phyloP scores from a whole-genome alignment of 371 early-diverging fungal genomes.

The Synchytrium microbalum region DNA sequence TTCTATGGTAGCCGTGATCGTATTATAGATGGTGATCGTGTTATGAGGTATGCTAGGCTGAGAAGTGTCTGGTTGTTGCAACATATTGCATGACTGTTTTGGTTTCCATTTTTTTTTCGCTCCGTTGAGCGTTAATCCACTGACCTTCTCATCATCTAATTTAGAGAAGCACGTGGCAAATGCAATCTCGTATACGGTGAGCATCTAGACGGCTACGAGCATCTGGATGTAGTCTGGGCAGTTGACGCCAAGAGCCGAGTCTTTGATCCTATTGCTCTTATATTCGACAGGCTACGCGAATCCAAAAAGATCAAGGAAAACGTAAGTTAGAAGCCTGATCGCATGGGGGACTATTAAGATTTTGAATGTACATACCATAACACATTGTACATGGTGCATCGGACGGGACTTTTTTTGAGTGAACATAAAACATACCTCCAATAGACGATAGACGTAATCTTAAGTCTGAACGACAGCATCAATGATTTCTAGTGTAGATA shows the following conservation, averaged over 20 bases:
- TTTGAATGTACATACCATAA: no score
- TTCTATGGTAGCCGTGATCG: constrained; percentile 48
- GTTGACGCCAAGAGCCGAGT: constrained; percentile 21
- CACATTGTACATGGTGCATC: no score
- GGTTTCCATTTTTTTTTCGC: not conserved
- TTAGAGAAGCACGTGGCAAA: constrained; percentile 2
- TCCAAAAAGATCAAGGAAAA: not conserved
- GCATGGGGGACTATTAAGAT: no score
- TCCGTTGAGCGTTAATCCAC: not conserved
- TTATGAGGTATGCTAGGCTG: constrained; percentile 19
- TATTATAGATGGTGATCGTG: constrained; percentile 41
- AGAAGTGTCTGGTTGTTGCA: constrained; percentile 19
- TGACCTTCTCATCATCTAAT: constrained; percentile 17
- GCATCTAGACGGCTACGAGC: constrained; percentile 45
- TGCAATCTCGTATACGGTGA: constrained; percentile 41
- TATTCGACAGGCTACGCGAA: constrained; percentile 13
- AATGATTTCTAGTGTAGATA: no score
- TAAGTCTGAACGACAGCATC: no score
- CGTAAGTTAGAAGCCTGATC: not conserved
- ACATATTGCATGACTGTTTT: not conserved
- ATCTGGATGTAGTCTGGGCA: constrained; percentile 54
- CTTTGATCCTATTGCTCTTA: constrained; percentile 15
- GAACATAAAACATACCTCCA: no score
- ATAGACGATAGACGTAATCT: no score
- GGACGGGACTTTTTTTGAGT: no score